Evolutionary conservation across 225 moss, liverwort and hornwort species (phyloP).

Genomic region (Marchantia paleacea): DNA sequence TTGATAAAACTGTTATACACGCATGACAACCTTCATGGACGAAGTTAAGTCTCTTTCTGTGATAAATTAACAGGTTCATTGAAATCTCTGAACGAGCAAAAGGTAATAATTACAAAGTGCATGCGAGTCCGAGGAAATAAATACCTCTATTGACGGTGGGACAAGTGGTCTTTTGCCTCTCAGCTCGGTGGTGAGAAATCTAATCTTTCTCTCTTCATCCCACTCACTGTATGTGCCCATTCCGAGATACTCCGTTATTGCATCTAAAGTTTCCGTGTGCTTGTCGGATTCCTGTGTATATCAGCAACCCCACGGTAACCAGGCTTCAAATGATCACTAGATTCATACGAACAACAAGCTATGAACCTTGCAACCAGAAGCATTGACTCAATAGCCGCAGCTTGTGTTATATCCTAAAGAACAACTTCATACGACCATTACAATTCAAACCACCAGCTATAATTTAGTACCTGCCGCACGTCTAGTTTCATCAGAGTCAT

Average conservation of each 20-base stretch:
- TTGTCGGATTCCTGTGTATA: conserved; percentile 65
- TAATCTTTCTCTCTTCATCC: conserved; percentile 72
- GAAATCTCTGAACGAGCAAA: neutral
- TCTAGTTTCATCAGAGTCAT: conserved; percentile 95
- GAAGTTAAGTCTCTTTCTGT: neutral
- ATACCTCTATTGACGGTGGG: conserved; percentile 73
- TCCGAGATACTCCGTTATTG: conserved; percentile 74
- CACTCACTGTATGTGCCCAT: conserved; percentile 82
- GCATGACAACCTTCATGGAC: neutral
- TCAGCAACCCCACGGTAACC: neutral
- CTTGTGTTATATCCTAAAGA: neutral
- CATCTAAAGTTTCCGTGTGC: conserved; percentile 69
- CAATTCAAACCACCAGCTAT: neutral
- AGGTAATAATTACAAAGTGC: neutral
- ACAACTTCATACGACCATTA: neutral
- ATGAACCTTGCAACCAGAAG: neutral
- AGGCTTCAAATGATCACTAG: neutral
- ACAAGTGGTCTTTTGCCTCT: conserved; percentile 74
- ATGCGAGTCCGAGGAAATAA: neutral
- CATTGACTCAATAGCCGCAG: neutral
- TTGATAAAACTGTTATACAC: neutral
- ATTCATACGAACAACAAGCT: neutral
- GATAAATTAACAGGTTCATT: neutral
- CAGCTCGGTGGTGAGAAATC: conserved; percentile 66
- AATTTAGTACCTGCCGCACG: conserved; percentile 50